Evolutionary conservation across 139 green algal species (phyloP).

Genomic region (Deuterostichococcus epilithicus): DNA sequence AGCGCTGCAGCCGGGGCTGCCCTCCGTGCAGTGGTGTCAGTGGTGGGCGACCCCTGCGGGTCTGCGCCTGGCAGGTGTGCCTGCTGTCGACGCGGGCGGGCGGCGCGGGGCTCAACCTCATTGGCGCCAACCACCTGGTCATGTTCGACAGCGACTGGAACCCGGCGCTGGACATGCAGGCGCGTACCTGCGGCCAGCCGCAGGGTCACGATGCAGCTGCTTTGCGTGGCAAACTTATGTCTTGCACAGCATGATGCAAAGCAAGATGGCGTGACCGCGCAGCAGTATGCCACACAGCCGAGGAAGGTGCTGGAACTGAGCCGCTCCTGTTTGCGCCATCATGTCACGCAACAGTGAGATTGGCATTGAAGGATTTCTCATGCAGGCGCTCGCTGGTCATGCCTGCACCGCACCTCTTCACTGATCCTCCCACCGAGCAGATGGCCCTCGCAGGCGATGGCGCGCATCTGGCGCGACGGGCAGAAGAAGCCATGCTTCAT

Average conservation of each 20-base stretch:
- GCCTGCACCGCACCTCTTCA: no score
- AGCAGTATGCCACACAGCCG: no score
- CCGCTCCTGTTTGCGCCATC: no score
- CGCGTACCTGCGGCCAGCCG: background rate
- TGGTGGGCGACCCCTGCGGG: background rate
- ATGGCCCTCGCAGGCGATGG: slow-evolving; percentile 85
- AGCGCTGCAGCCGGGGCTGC: background rate
- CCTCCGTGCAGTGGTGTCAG: background rate
- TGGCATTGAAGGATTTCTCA: no score
- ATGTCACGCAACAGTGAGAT: no score
- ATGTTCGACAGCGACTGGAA: slow-evolving; percentile 76
- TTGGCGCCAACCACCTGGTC: slow-evolving; percentile 70
- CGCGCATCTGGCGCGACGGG: slow-evolving; percentile 80
- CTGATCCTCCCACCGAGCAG: no score
- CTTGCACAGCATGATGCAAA: no score
- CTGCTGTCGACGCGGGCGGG: slow-evolving; percentile 82
- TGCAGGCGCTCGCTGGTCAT: no score
- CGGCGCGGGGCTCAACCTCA: slow-evolving; percentile 86
- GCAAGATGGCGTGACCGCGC: no score
- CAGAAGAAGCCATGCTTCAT: slow-evolving; percentile 71
- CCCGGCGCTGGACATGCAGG: slow-evolving; percentile 53
- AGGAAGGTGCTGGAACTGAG: no score
- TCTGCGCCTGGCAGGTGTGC: slow-evolving; percentile 76
- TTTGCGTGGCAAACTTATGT: no score
- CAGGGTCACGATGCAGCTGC: no score